Evolutionary conservation across 148 eudicot species (phyloP).

Genomic region (Fagopyrum tataricum): DNA sequence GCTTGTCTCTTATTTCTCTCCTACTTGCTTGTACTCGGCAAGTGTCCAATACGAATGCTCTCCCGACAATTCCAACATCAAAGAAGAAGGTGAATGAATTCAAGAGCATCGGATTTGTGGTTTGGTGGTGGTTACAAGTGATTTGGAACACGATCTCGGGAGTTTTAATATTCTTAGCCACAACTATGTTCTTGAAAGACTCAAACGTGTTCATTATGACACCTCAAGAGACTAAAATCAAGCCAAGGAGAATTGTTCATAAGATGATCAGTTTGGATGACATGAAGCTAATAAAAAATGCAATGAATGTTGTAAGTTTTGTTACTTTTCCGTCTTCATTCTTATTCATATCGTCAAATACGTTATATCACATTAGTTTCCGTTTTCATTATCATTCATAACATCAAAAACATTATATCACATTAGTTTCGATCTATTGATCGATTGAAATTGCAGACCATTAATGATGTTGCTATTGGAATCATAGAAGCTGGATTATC

Average conservation of each 20-base stretch:
- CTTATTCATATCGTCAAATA: too few species aligned
- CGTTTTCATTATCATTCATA: too few species aligned
- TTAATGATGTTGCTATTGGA: conserved; percentile 13
- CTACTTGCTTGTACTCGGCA: background rate
- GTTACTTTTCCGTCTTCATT: background rate
- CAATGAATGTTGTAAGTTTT: conserved; percentile 6
- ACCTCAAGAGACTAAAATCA: background rate
- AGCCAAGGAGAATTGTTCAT: background rate
- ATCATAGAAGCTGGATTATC: conserved; percentile 2
- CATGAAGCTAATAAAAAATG: conserved; percentile 6
- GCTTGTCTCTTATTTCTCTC: background rate
- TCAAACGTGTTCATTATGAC: background rate
- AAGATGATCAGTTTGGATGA: conserved; percentile 8
- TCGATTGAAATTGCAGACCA: background rate
- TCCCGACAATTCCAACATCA: background rate
- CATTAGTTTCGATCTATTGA: background rate
- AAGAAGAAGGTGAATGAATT: background rate
- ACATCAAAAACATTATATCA: too few species aligned
- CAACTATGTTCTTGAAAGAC: conserved; percentile 5
- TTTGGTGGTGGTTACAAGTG: conserved; percentile 1
- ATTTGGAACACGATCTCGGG: background rate
- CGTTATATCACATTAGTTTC: too few species aligned
- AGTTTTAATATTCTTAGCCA: background rate
- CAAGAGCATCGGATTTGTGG: background rate
- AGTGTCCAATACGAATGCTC: background rate